phyloP scores from a whole-genome alignment of 495 filamentous ascomycete genomes.

The Trichoderma parareesei region DNA sequence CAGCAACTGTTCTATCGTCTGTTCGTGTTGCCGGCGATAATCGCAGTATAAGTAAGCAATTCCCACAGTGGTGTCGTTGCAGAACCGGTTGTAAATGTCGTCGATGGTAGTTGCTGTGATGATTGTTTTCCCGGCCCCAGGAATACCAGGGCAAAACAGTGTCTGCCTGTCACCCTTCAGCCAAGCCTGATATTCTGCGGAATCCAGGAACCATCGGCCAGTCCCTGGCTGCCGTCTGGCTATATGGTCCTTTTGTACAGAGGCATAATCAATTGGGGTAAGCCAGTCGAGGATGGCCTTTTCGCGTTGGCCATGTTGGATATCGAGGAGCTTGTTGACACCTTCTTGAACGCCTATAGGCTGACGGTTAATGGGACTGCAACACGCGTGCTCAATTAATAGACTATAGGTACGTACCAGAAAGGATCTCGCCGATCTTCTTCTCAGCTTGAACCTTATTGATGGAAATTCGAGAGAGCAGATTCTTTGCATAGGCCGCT shows the following conservation, averaged over 20 bases:
- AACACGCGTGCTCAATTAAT: too few species aligned
- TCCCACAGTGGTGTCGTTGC: constrained; percentile 20
- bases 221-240: constrained; percentile 21
- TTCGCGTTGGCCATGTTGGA: too few species aligned
- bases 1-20: constrained; percentile 22
- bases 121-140: constrained; percentile 28
- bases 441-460: too few species aligned
- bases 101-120: constrained; percentile 29
- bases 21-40: constrained; percentile 23
- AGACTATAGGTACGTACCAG: too few species aligned
- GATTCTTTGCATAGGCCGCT: not conserved
- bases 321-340: too few species aligned
- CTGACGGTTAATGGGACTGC: too few species aligned
- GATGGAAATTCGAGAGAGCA: not conserved
- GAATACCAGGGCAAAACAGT: constrained; percentile 38
- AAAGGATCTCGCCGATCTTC: too few species aligned
- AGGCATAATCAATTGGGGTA: not conserved
- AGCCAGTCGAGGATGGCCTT: not conserved
- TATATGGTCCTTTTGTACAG: not conserved
- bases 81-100: constrained; percentile 18
- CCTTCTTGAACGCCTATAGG: too few species aligned
- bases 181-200: constrained; percentile 27
- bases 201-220: constrained; percentile 33
- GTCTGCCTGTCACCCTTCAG: constrained; percentile 17
- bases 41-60: constrained; percentile 40